phyloP scores from a whole-genome alignment of 2,329 filamentous ascomycete genomes.

The Epicoccum nigrum region DNA sequence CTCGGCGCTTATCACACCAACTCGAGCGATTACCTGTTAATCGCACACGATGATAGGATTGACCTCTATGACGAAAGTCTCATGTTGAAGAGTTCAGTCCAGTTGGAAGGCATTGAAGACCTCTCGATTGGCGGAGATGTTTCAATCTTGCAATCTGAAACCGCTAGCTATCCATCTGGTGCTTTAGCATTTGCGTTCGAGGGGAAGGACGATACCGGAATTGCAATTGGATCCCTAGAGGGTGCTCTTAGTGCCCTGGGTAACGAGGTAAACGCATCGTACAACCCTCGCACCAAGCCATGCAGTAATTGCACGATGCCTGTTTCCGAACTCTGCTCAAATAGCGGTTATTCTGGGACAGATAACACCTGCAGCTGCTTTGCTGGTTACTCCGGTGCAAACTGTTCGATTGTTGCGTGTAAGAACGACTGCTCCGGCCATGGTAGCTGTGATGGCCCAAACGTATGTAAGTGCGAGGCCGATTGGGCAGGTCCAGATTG shows the following conservation, averaged over 20 bases:
- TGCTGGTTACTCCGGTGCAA: slow-evolving; percentile 28
- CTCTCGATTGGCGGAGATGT: slow-evolving; percentile 37
- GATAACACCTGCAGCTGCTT: slow-evolving; percentile 31
- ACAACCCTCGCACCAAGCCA: slow-evolving; percentile 21
- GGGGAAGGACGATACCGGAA: slow-evolving; percentile 30
- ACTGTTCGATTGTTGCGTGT: slow-evolving; percentile 31
- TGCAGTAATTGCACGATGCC: slow-evolving; percentile 26
- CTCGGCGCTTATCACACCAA: slow-evolving; percentile 29
- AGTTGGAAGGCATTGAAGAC: slow-evolving; percentile 29
- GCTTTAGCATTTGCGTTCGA: slow-evolving; percentile 37
- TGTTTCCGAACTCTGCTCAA: slow-evolving; percentile 28
- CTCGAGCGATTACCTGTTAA: slow-evolving; percentile 29
- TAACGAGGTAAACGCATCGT: slow-evolving; percentile 29
- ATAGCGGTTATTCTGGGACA: slow-evolving; percentile 23
- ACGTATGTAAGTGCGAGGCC: slow-evolving; percentile 34
- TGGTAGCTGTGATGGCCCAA: slow-evolving; percentile 34
- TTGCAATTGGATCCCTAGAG: slow-evolving; percentile 31
- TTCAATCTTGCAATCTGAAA: slow-evolving; percentile 29
- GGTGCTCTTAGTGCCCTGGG: slow-evolving; percentile 20
- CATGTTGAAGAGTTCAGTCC: slow-evolving; percentile 23
- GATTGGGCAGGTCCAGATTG: slow-evolving; percentile 38
- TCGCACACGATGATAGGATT: slow-evolving; percentile 33
- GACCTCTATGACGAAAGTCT: slow-evolving; percentile 31
- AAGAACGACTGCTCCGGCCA: slow-evolving; percentile 36
- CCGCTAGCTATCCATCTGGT: slow-evolving; percentile 22